Conservation (phyloP, 177 flowering plant genomes). For the Vitis hybrid region DNA sequence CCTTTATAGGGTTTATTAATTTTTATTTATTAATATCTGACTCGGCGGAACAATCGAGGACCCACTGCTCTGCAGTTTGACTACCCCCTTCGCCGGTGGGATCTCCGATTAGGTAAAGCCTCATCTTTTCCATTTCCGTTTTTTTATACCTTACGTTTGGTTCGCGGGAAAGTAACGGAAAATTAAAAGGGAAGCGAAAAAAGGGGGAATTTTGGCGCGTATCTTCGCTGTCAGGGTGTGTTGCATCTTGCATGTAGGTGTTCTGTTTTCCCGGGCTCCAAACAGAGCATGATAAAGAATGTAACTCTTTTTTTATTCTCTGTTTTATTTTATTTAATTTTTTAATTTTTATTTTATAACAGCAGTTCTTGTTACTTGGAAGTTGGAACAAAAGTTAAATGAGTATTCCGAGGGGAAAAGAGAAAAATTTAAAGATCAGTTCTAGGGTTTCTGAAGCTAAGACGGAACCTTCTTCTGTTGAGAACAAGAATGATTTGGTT, state of each 20-base stretch:
- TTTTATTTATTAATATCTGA: no score
- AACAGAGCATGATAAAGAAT: neutral
- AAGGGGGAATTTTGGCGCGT: neutral
- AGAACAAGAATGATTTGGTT: neutral
- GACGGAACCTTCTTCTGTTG: neutral
- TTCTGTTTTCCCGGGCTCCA: neutral
- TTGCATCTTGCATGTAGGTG: neutral
- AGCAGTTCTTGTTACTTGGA: no score
- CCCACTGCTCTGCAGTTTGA: no score
- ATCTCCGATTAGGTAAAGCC: neutral
- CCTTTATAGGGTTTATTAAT: constrained; percentile 1
- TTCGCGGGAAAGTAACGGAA: neutral
- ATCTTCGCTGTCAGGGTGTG: neutral
- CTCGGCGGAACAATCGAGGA: no score
- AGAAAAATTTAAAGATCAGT: neutral
- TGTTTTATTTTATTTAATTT: no score
- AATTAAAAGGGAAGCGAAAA: neutral
- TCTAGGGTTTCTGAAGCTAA: neutral
- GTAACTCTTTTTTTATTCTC: no score
- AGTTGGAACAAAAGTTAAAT: no score
- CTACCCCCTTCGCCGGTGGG: neutral
- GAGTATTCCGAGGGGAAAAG: no score
- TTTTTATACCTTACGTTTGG: neutral
- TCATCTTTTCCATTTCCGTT: neutral
- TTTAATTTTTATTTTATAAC: no score